Evolutionary conservation across 495 filamentous ascomycete genomes (phyloP).

Genomic region (Terfezia claveryi): DNA sequence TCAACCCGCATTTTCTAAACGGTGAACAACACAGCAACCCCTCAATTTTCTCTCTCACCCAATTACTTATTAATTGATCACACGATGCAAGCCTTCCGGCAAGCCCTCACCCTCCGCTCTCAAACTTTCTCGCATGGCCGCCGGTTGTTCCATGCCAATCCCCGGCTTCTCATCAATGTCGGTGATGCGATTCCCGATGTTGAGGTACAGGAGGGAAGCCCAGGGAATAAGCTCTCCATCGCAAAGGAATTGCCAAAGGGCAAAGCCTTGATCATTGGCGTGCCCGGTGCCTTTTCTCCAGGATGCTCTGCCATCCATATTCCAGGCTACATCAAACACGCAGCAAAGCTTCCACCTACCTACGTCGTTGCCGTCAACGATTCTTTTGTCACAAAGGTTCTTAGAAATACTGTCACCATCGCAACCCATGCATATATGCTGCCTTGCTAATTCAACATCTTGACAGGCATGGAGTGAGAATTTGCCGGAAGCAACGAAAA

Average conservation of each 20-base stretch:
- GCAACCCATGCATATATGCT: not conserved
- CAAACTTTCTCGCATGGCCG: not conserved
- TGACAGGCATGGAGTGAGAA: not conserved
- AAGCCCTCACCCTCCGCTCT: too few relatives aligned
- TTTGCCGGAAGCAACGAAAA: not conserved
- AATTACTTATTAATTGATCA: too few relatives aligned
- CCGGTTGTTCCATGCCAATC: not conserved
- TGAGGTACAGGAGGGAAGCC: constrained; percentile 37
- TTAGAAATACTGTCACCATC: not conserved
- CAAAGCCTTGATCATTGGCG: constrained; percentile 63
- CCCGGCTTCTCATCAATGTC: constrained; percentile 24
- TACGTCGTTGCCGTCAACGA: constrained; percentile 90
- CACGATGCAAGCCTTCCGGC: too few relatives aligned
- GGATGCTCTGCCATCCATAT: constrained; percentile 61
- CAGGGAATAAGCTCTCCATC: constrained; percentile 71
- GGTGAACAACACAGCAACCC: too few relatives aligned
- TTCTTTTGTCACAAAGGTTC: constrained; percentile 59
- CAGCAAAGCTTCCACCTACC: constrained; percentile 40
- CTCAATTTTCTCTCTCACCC: too few relatives aligned
- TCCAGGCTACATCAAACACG: constrained; percentile 59
- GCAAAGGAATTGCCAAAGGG: constrained; percentile 41
- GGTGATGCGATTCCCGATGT: constrained; percentile 42
- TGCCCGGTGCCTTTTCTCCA: constrained; percentile 44
- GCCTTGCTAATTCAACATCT: not conserved
- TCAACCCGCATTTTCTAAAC: too few relatives aligned